Base-by-base conservation (phyloP, 805 yeast species). In the Metschnikowia matae region DNA sequence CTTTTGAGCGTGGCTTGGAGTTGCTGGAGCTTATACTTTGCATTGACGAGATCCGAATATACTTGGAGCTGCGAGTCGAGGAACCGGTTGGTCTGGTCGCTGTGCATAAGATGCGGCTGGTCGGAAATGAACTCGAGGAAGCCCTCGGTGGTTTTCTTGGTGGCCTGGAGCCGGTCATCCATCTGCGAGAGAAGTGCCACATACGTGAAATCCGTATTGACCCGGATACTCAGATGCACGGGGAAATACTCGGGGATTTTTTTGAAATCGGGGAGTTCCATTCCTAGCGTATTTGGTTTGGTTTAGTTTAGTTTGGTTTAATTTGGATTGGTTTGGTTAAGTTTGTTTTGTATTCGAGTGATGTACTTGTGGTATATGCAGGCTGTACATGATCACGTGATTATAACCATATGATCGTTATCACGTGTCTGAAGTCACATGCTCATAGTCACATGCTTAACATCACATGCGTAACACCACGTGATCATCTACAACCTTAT, bases 241-340 rank as follows among this genome's bases (percentile, higher is more conserved):
- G 61, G 61, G 42, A 56, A 53, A 46, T 58, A 58, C 33, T 31
- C 13, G 14, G 58, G 58, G 29, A 49, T 32, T n/a, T 35, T 48
- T n/a, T 34, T 11, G 44, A 57, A 55, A 47, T 55, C 48, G 13
- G 59, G 59, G 26, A 54, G 34, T 4, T 42, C 41, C 48, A 36
- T 44, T 26, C 31, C 31, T 13, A 13, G n/a, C 5, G 46, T n/a
- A 6, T 8, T 8, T 26, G 4, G 29, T 26, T 26, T 4, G 10
- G 4, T n/a, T n/a, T n/a, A n/a, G n/a, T n/a, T n/a, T n/a, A n/a
- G n/a, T n/a, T n/a, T n/a, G n/a, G n/a, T n/a, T n/a, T n/a, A n/a
- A n/a, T n/a, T n/a, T n/a, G n/a, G n/a, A n/a, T n/a, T n/a, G n/a
- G n/a, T n/a, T n/a, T n/a, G n/a, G n/a, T n/a, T n/a, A n/a, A n/a